Evolutionary conservation across 768 basidiomycete genomes (phyloP), one percentile per base, ranked within the genome.

Genomic region (Tricholoma sp.): DNA sequence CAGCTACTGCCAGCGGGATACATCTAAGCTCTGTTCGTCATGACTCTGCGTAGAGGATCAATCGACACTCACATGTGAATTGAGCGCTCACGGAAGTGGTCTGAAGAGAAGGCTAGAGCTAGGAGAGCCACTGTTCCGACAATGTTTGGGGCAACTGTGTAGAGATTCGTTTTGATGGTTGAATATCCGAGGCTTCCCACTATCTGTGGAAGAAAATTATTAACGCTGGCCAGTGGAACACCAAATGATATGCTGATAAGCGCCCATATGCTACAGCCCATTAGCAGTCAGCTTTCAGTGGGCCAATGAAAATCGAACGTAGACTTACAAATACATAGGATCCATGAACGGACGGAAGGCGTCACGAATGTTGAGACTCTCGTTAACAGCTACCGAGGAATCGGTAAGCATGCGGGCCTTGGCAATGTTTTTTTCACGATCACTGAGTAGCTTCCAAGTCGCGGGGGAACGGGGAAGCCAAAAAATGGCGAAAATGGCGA

Each of bases 101-200:
- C 80, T 4, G 80, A 81, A 5, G 77, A 78, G 61, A 78, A 77
- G 8, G 81, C 77, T 42, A 81, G 63, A 33, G 74, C 52, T 3
- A 81, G 59, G 9, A 80, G 63, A 9, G 76, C 74, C 0, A 79
- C 73, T 1, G 80, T 80, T 36, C 76, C 78, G 50, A 72, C 76
- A 45, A 80, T 66, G 61, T 81, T 80, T 1, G 81, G 81, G 9
- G 80, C 81, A 31, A 81, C 75, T 15, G 81, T 82, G 58, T 71
- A 73, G 20, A 82, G 67, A 58, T 82, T 82, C 11, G 81, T 82
- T 59, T 76, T 78, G 60, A 81, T 68, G 3, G 76, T 74, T 2
- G 74, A 76, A 61, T 76, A 78, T 12, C 75, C 75, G 4, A 79
- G 67, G 52, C 76, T 76, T 8, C 70, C 73, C 24, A 76, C 75